Base-by-base conservation (phyloP, 805 yeast genomes). In the Zygosaccharomyces siamensis region DNA sequence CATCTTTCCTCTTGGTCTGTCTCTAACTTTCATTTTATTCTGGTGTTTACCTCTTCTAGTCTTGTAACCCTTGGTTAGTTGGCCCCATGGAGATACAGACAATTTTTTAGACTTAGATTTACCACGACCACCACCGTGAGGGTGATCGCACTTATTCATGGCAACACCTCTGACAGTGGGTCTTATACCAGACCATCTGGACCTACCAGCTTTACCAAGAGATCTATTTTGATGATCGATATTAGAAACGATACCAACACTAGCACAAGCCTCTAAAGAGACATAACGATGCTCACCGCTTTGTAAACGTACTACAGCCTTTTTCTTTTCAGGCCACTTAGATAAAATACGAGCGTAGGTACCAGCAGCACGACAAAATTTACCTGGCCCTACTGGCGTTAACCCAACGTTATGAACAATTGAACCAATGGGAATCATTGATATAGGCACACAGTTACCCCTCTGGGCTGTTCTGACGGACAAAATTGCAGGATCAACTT, bases 111-210 rank as follows among this genome's bases (percentile, higher is more conserved):
- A 88, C 82, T 93, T 93, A 52, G 96, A 86, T 71, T 93, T 93
- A 80, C 99, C 99, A 78, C 99, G 84, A 73, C 99, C 99, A 84
- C 99, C 99, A 77, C 99, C 99, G 64, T 89, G 90, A 56, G 99
- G 99, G 75, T 93, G 99, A 71, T 93, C 97, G 66, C 83, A 81
- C 55, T 93, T 93, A 72, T 93, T 93, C 96, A 88, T 89, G 43
- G 99, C 98, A 60, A 89, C 87, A 79, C 99, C 99, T 75, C 99
- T 85, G 35, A 90, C 97, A 45, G 84, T 81, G 32, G 99, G 99
- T 70, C 98, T 83, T 62, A 85, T 83, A 55, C 98, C 99, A 65
- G 86, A 74, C 76, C 89, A 84, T 68, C 99, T 84, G 46, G 84
- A 76, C 70, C 97, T 81, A 62, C 99, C 99, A 21, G 99, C 99